Evolutionary conservation across 2,329 filamentous ascomycete species (phyloP), one percentile per base, ranked within the genome.

Genomic region (Colletotrichum sp.): DNA sequence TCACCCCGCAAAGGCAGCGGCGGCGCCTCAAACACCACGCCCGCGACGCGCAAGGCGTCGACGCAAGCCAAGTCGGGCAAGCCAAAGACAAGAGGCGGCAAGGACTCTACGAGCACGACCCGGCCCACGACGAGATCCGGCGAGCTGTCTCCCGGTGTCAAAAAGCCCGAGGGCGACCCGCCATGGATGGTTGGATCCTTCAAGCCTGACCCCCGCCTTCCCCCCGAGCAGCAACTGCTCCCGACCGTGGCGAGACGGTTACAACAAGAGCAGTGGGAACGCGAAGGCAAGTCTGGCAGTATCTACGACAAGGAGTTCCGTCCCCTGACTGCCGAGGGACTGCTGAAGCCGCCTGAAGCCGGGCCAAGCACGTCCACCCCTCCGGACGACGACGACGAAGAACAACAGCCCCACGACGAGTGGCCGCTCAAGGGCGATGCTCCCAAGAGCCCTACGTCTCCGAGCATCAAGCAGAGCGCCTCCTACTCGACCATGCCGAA

Each of bases 101-200:
- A 86, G 78, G 83, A 85, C 75, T 82, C 87, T 75, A 82, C 83
- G 67, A 83, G 81, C 76, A 62, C 59, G 73, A 91, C 89, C 38
- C 88, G 92, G 16, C 92, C 93, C 24, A 85, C 87, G 5, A 94
- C 92, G 2, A 87, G 91, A 73, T 91, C 90, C 8, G 92, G 91
- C 24, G 90, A 90, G 72, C 77, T 88, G 34, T 82, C 85, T 55
- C 79, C 84, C 36, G 78, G 76, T 75, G 80, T 82, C 88, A 90
- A 95, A 80, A 90, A 92, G 55, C 96, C 96, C 1, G 97, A 98
- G 86, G 97, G 97, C 24, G 96, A 98, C 68, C 95, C 97, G 12
- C 97, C 97, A 66, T 99, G 97, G 97, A 90, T 98, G 84, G 91
- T 97, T 59, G 94, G 94, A 27, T 95, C 98, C 84, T 99, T 98